A percentile compares a stretch with the other conserved stretches of the same genome.
These are phyloP conservation scores for Grosmannia clavigera DNA, from an alignment of 2,329 filamentous ascomycete species.

Conservation along the genomic window DNA sequence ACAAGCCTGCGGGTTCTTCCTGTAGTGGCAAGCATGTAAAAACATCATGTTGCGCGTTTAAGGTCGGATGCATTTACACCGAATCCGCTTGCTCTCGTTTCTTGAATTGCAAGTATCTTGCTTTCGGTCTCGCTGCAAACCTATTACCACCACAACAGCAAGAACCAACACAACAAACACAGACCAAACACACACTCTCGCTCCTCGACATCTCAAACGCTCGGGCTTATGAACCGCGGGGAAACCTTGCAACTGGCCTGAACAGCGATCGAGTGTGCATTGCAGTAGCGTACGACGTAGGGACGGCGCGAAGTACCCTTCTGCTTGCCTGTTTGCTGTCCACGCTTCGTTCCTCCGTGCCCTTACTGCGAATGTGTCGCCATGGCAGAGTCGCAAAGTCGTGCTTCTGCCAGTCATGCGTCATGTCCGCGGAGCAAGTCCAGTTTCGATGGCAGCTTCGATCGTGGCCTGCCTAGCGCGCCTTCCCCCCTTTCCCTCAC, in stretches of 20 bases:
- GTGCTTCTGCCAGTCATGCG: not conserved
- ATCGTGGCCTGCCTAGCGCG: not conserved
- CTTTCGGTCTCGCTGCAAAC: too few relatives aligned
- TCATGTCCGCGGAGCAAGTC: not conserved
- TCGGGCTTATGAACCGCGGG: not conserved
- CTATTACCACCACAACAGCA: too few relatives aligned
- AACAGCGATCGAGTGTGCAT: not conserved
- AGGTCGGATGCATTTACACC: too few relatives aligned
- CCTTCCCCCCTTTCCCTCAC: not conserved
- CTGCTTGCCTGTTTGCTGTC: not conserved
- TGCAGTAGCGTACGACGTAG: constrained; percentile 1
- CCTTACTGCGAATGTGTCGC: not conserved
- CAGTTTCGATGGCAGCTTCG: not conserved
- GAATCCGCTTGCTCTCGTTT: too few relatives aligned
- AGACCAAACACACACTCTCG: too few relatives aligned
- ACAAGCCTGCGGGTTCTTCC: too few relatives aligned
- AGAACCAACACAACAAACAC: too few relatives aligned
- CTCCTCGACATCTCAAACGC: not conserved
- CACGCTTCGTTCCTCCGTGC: not conserved
- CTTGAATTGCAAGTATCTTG: too few relatives aligned
- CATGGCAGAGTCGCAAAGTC: not conserved
- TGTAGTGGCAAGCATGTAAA: too few relatives aligned
- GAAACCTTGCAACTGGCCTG: not conserved
- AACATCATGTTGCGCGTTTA: too few relatives aligned
- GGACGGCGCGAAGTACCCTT: not conserved